These are phyloP conservation scores for Calocybe cyanea DNA, from an alignment of 768 basidiomycete species.

Conservation along the genomic window DNA sequence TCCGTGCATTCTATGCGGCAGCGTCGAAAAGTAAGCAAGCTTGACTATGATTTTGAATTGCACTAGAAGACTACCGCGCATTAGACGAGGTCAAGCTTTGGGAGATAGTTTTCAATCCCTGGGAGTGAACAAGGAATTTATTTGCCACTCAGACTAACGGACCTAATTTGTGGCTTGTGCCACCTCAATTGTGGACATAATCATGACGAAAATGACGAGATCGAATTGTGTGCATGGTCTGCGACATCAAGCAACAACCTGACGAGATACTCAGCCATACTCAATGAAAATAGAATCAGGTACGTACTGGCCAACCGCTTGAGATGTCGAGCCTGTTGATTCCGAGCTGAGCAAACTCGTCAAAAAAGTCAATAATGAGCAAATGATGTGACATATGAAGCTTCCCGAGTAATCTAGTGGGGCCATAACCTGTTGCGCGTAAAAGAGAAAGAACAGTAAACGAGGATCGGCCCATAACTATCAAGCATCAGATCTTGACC, in stretches of 20 bases:
- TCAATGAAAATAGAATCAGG: not conserved
- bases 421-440: not conserved
- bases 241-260: constrained; percentile 2
- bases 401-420: constrained; percentile 46
- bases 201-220: not conserved
- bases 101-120: constrained; percentile 76
- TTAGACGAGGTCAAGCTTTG: constrained; percentile 74
- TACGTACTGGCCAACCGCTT: constrained; percentile 44
- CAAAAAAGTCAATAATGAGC: not conserved
- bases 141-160: no score
- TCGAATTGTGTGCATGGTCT: not conserved
- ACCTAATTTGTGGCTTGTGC: no score
- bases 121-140: constrained; percentile 35
- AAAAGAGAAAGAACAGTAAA: constrained; percentile 39
- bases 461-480: constrained; percentile 39
- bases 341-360: constrained; percentile 28
- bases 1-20: constrained; percentile 76
- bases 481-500: constrained; percentile 49
- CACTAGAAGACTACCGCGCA: constrained; percentile 54
- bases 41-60: constrained; percentile 60
- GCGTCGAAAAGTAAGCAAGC: constrained; percentile 56
- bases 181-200: no score
- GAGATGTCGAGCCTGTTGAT: constrained; percentile 47
- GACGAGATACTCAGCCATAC: not conserved
- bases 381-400: constrained; percentile 27